Conservation (phyloP, 371 early-diverging fungal species). For the Batkoa obscura region DNA sequence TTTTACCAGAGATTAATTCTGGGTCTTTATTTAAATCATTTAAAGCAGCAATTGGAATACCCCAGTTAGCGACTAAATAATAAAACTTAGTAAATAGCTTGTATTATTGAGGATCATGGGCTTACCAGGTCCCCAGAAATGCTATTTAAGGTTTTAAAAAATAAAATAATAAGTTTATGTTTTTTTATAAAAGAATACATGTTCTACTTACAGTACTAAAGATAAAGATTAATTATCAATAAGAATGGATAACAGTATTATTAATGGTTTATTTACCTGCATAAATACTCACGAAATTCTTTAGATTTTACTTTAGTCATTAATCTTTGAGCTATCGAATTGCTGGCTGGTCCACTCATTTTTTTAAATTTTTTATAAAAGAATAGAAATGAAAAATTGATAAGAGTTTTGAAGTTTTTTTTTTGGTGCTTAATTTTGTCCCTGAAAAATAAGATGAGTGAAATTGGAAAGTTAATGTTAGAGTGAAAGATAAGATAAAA, state of each 20-base stretch:
- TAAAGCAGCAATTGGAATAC: conserved; percentile 87
- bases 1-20: conserved; percentile 81
- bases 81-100: background rate
- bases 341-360: conserved; percentile 4
- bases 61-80: conserved; percentile 82
- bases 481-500: too few relatives aligned
- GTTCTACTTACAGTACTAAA: background rate
- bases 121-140: conserved; percentile 77
- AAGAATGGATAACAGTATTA: too few relatives aligned
- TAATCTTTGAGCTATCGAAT: background rate
- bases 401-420: too few relatives aligned
- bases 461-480: too few relatives aligned
- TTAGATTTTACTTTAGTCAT: conserved; percentile 1
- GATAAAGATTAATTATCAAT: background rate
- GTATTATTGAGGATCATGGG: background rate
- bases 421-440: too few relatives aligned
- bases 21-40: conserved; percentile 83
- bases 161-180: background rate
- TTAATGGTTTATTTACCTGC: conserved; percentile 7
- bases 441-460: too few relatives aligned
- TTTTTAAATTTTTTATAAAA: too few relatives aligned
- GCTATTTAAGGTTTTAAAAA: conserved; percentile 18
- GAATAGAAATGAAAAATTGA: too few relatives aligned
- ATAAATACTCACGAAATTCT: conserved; percentile 8
- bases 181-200: background rate